Percentiles rank a stretch among this genome's conserved stretches.
phyloP scores from a whole-genome alignment of 257 asterid genomes.

The Petunia axillaris region DNA sequence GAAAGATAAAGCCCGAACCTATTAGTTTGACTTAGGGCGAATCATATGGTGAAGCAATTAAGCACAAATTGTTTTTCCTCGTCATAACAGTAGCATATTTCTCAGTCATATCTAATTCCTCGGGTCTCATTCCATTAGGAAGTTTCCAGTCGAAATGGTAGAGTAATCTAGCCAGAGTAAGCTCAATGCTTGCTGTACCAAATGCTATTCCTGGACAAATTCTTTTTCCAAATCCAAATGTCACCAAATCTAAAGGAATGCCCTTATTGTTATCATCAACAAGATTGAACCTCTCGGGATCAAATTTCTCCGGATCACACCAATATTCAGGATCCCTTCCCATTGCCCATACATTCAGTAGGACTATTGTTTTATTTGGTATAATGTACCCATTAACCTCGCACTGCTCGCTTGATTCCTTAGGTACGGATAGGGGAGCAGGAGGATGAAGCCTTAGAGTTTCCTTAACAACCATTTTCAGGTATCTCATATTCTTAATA shows the following conservation, averaged over 20 bases:
- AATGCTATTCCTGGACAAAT: slow-evolving; percentile 40
- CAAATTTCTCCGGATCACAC: too few species aligned
- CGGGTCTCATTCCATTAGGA: too few species aligned
- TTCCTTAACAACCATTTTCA: slow-evolving; percentile 44
- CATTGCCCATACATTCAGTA: slow-evolving; percentile 39
- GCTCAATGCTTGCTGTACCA: slow-evolving; percentile 31
- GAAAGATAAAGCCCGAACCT: too few species aligned
- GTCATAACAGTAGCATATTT: not conserved
- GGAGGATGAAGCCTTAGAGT: slow-evolving; percentile 48
- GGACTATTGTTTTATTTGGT: too few species aligned
- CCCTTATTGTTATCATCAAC: too few species aligned
- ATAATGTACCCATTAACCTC: slow-evolving; percentile 33
- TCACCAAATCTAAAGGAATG: slow-evolving; percentile 26
- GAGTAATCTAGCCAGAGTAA: slow-evolving; percentile 34
- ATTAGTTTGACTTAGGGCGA: too few species aligned
- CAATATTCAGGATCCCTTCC: slow-evolving; percentile 42
- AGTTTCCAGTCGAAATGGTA: slow-evolving; percentile 42
- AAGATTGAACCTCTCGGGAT: slow-evolving; percentile 36
- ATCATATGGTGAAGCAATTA: too few species aligned
- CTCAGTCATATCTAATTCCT: too few species aligned
- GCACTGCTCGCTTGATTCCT: slow-evolving; percentile 38
- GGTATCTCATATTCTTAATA: not conserved
- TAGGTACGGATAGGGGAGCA: slow-evolving; percentile 33
- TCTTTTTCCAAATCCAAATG: slow-evolving; percentile 44
- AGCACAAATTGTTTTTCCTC: too few species aligned